These are phyloP conservation scores for Coemansia sp. DNA, from an alignment of 192 early-diverging fungal genomes.

Conservation along the genomic window DNA sequence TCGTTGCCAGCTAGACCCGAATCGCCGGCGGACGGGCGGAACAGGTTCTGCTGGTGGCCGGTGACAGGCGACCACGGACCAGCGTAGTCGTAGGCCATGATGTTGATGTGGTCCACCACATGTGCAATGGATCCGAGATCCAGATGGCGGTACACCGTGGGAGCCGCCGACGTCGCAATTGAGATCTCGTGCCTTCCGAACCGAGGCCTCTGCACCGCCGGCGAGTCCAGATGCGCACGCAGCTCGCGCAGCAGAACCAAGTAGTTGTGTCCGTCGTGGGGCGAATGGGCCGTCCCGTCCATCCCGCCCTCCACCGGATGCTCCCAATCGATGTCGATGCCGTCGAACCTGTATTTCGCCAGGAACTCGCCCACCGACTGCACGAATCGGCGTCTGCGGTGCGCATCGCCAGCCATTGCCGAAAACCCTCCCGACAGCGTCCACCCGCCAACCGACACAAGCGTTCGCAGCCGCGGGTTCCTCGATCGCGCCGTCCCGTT, in stretches of 20 bases:
- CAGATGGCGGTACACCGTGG: slow-evolving; percentile 62
- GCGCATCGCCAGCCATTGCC: slow-evolving; percentile 55
- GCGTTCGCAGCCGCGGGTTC: slow-evolving; percentile 68
- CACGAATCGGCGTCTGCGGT: slow-evolving; percentile 62
- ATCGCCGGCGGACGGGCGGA: slow-evolving; percentile 60
- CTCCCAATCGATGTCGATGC: slow-evolving; percentile 77
- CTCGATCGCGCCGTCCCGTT: slow-evolving; percentile 48
- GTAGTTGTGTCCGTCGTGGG: slow-evolving; percentile 80
- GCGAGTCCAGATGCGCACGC: slow-evolving; percentile 64
- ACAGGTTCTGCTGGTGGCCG: slow-evolving; percentile 89
- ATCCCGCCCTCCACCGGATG: slow-evolving; percentile 68
- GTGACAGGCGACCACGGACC: slow-evolving; percentile 66
- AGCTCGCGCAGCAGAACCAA: slow-evolving; percentile 72
- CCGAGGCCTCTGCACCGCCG: slow-evolving; percentile 21
- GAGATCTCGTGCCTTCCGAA: slow-evolving; percentile 63
- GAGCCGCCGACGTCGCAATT: slow-evolving; percentile 68
- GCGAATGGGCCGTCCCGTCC: slow-evolving; percentile 60
- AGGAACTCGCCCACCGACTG: slow-evolving; percentile 51
- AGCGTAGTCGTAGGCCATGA: slow-evolving; percentile 90
- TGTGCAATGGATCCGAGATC: slow-evolving; percentile 63
- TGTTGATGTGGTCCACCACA: slow-evolving; percentile 76
- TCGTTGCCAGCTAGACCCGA: slow-evolving; percentile 61
- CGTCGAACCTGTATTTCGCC: slow-evolving; percentile 53
- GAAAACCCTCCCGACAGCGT: slow-evolving; percentile 73
- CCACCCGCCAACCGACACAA: slow-evolving; percentile 81